Percentiles rank a stretch among this genome's conserved stretches.
These are phyloP conservation scores for Heterobasidion annosum DNA, from an alignment of 1,284 basidiomycete genomes.

Conservation along the genomic window DNA sequence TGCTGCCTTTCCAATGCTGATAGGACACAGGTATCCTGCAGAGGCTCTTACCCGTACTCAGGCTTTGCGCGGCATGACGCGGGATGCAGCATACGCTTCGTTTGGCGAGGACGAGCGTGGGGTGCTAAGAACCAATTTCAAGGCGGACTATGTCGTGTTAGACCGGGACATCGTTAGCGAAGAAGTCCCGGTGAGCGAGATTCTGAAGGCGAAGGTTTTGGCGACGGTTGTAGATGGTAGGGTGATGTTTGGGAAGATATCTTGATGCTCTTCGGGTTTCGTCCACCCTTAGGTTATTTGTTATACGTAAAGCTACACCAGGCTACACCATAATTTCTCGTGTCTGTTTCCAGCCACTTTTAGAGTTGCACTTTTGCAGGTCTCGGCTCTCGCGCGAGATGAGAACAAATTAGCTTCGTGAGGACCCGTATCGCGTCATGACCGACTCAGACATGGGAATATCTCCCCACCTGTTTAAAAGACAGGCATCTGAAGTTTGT, in stretches of 20 bases:
- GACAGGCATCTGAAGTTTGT: no score
- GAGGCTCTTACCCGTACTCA: slow-evolving; percentile 70
- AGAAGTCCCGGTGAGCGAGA: slow-evolving; percentile 47
- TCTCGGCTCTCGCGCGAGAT: no score
- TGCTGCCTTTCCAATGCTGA: neutral
- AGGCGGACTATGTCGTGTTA: slow-evolving; percentile 81
- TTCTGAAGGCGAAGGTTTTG: slow-evolving; percentile 43
- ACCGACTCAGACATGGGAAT: no score
- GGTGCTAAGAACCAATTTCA: slow-evolving; percentile 64
- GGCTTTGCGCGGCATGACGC: slow-evolving; percentile 79
- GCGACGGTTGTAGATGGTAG: slow-evolving; percentile 28
- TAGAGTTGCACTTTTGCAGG: no score
- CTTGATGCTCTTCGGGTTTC: neutral
- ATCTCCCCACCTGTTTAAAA: no score
- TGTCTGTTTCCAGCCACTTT: no score
- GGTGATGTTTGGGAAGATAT: neutral
- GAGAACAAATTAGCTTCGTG: no score
- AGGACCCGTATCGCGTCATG: no score
- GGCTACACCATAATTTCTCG: no score
- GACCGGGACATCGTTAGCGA: slow-evolving; percentile 81
- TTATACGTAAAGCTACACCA: no score
- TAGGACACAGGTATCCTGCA: slow-evolving; percentile 49
- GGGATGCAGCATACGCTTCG: slow-evolving; percentile 80
- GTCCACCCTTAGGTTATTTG: no score
- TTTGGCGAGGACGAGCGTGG: slow-evolving; percentile 69